phyloP scores from a whole-genome alignment of 768 basidiomycete genomes.

The Termitomyces sp. region DNA sequence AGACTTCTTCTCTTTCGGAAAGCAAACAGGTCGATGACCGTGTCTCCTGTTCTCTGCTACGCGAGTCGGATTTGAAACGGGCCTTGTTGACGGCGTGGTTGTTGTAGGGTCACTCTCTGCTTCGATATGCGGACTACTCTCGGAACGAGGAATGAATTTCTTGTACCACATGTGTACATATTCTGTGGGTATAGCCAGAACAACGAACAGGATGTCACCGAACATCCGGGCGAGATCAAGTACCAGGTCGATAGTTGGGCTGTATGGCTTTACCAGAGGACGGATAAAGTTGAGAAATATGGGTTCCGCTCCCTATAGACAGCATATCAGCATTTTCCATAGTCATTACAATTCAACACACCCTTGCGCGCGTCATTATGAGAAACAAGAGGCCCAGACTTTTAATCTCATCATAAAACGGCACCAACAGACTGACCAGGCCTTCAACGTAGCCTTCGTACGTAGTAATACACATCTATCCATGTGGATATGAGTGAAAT shows the following conservation, averaged over 20 bases:
- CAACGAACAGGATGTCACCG: constrained; percentile 53
- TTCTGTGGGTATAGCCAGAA: constrained; percentile 34
- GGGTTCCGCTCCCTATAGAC: constrained; percentile 75
- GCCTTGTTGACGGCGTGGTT: background rate
- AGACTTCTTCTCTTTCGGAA: constrained; percentile 10
- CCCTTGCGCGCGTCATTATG: constrained; percentile 69
- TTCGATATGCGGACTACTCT: constrained; percentile 16
- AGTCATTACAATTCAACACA: constrained; percentile 18
- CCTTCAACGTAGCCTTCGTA: constrained; percentile 66
- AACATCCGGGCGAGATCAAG: constrained; percentile 57
- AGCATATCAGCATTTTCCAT: background rate
- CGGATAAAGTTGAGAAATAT: constrained; percentile 77
- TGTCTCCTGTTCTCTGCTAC: background rate
- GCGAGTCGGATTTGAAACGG: background rate
- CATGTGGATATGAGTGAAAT: constrained; percentile 8
- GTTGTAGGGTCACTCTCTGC: constrained; percentile 5
- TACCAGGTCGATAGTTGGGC: constrained; percentile 53
- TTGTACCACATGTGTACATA: constrained; percentile 31
- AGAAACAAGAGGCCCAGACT: constrained; percentile 67
- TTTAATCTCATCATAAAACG: constrained; percentile 84
- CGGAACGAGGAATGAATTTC: constrained; percentile 15
- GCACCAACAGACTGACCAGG: constrained; percentile 63
- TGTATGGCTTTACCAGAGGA: constrained; percentile 73
- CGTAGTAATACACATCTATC: constrained; percentile 57
- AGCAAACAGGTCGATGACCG: constrained; percentile 1